Evolutionary conservation across 306 rosid genomes (phyloP).

Genomic region (Nissolia schottii): DNA sequence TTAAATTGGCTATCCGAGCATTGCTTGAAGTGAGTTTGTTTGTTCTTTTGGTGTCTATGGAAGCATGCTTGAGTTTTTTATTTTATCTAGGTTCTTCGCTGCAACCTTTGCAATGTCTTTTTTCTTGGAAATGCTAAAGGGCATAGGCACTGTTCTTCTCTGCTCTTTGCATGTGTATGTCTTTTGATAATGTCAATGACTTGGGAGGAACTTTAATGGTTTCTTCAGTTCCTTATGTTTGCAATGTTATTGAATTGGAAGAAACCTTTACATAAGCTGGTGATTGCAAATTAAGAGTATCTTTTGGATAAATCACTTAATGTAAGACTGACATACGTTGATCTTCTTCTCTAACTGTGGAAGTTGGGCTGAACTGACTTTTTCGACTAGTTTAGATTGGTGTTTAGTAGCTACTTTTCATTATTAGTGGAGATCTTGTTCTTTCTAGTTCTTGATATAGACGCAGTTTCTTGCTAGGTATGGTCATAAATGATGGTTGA

Average conservation of each 20-base stretch:
- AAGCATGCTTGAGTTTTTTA: not conserved
- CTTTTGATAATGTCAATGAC: not conserved
- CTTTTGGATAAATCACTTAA: not conserved
- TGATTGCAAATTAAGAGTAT: not conserved
- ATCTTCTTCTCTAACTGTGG: not conserved
- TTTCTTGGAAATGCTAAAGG: not conserved
- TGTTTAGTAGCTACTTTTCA: not conserved
- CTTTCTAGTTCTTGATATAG: not conserved
- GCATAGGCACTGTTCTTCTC: not conserved
- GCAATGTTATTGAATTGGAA: not conserved
- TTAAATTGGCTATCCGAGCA: constrained; percentile 91
- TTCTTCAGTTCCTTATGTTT: not conserved
- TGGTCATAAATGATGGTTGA: not conserved
- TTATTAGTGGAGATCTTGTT: not conserved
- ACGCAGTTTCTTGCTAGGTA: not conserved
- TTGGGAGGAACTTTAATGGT: not conserved
- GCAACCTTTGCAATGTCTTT: not conserved
- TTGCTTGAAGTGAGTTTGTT: constrained; percentile 68
- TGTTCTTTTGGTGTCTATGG: not conserved
- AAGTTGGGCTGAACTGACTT: not conserved
- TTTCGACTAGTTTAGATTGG: not conserved
- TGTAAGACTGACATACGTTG: not conserved
- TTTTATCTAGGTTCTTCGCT: not conserved
- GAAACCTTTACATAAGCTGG: not conserved
- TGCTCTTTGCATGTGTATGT: not conserved